Percentiles rank a stretch among this genome's conserved stretches.
Evolutionary conservation across 345 rosid species (phyloP).

Genomic region (Pugionium cornutum): DNA sequence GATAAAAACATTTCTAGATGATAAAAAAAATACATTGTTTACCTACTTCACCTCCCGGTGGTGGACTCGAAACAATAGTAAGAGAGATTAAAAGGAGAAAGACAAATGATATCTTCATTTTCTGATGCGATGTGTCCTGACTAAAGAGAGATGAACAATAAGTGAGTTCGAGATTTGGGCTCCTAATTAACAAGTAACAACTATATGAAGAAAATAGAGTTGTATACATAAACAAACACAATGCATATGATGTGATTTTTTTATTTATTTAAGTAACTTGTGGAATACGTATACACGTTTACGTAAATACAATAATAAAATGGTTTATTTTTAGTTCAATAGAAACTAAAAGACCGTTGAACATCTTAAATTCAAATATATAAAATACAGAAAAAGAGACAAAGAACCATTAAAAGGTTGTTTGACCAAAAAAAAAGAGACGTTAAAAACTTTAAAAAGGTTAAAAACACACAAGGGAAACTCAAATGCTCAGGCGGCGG

Average conservation of each 20-base stretch:
- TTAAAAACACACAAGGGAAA: background rate
- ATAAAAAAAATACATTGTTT: background rate
- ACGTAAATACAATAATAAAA: background rate
- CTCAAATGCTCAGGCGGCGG: constrained; percentile 30
- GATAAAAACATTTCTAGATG: background rate
- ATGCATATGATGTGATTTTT: constrained; percentile 17
- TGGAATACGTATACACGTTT: background rate
- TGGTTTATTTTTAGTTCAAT: no score
- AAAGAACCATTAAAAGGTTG: background rate
- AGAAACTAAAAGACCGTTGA: background rate
- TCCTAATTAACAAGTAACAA: background rate
- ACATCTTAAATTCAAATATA: constrained; percentile 20
- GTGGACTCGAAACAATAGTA: constrained; percentile 17
- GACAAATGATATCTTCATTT: constrained; percentile 21
- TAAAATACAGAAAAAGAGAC: background rate
- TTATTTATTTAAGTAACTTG: background rate
- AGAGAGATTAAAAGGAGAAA: background rate
- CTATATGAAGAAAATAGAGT: constrained; percentile 17
- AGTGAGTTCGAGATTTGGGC: background rate
- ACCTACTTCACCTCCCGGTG: constrained; percentile 33
- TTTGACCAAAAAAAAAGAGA: no score
- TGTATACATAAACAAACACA: constrained; percentile 27
- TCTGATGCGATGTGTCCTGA: background rate
- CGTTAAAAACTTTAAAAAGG: no score
- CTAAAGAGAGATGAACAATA: background rate